Percentiles rank a stretch among this genome's conserved stretches.
These are phyloP conservation scores for Lentinus tigrinus DNA, from an alignment of 768 basidiomycete species.

Conservation along the genomic window DNA sequence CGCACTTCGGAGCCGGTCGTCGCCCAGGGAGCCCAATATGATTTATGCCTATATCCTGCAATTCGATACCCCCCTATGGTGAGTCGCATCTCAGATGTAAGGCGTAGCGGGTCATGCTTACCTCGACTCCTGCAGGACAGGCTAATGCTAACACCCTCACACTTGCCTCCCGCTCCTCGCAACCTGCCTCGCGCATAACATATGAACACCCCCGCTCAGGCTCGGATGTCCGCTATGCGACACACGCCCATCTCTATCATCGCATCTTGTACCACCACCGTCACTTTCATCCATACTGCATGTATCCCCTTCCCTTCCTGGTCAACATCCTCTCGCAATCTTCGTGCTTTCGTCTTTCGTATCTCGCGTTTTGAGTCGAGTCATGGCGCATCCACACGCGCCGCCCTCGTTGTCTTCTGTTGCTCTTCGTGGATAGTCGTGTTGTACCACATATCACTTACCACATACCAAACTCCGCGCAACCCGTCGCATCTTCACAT, in stretches of 20 bases:
- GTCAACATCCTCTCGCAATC: slow-evolving; percentile 2
- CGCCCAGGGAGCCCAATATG: background rate
- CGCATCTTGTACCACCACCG: slow-evolving; percentile 1
- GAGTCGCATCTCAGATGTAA: background rate
- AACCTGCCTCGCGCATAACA: background rate
- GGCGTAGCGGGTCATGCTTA: background rate
- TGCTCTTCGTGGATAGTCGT: slow-evolving; percentile 9
- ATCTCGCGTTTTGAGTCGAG: background rate
- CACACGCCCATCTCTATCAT: background rate
- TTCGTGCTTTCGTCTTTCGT: background rate
- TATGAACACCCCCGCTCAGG: slow-evolving; percentile 14
- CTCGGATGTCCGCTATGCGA: slow-evolving; percentile 8
- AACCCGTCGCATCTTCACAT: background rate
- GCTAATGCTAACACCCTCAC: slow-evolving; percentile 3
- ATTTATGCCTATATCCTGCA: slow-evolving; percentile 5
- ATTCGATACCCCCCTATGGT: slow-evolving; percentile 13
- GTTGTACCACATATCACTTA: slow-evolving; percentile 10
- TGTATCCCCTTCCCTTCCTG: background rate
- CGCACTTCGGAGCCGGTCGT: slow-evolving; percentile 3
- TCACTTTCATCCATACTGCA: background rate
- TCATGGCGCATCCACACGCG: background rate
- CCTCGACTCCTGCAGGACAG: background rate
- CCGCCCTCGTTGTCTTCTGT: slow-evolving; percentile 2
- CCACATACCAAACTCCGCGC: background rate
- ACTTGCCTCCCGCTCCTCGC: background rate